Conservation (phyloP, 176 grass and related monocot genomes). For the Phoenix dactylifera region DNA sequence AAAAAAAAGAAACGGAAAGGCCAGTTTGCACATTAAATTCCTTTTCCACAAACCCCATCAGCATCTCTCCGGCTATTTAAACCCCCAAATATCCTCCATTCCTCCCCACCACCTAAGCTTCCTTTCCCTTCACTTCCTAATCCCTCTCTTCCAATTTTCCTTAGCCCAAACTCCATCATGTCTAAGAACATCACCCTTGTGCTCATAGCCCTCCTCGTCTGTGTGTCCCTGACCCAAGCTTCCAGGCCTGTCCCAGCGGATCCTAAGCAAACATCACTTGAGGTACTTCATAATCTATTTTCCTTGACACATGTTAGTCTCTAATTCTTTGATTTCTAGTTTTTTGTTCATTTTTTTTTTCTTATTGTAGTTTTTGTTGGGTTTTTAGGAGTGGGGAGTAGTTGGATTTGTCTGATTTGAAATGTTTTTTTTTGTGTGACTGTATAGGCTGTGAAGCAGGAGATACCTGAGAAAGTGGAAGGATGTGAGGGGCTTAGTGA, state of each 20-base stretch:
- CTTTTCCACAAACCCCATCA: too few relatives aligned
- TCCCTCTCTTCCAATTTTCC: too few relatives aligned
- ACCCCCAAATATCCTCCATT: not conserved
- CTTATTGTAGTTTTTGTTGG: too few relatives aligned
- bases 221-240: conserved; percentile 15
- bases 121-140: not conserved
- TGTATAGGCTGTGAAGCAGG: conserved; percentile 23
- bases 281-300: conserved; percentile 7
- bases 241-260: conserved; percentile 19
- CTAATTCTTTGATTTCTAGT: too few relatives aligned
- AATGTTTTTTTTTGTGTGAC: not conserved
- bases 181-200: conserved; percentile 13
- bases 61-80: not conserved
- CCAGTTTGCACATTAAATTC: not conserved
- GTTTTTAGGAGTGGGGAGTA: too few relatives aligned
- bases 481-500: conserved; percentile 5
- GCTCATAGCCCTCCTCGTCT: conserved; percentile 24
- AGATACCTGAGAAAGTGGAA: conserved; percentile 9
- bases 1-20: too few relatives aligned
- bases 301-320: too few relatives aligned
- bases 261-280: conserved; percentile 8
- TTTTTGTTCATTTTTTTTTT: too few relatives aligned
- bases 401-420: too few relatives aligned
- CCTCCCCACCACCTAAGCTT: not conserved
- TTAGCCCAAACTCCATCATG: not conserved